phyloP scores from a whole-genome alignment of 768 basidiomycete genomes.

The Phlebiopsis flavidoalba region DNA sequence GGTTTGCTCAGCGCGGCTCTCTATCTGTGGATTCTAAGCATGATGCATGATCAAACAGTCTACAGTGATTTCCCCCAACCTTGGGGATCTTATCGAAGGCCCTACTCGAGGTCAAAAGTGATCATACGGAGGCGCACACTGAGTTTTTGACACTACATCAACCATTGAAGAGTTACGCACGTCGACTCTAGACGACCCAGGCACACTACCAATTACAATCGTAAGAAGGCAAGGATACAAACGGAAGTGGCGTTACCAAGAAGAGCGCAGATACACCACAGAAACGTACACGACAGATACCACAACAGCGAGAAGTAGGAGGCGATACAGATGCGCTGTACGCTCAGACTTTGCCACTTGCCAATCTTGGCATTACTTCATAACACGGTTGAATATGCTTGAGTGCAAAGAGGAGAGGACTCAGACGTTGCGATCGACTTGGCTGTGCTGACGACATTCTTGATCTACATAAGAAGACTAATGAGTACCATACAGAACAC shows the following conservation, averaged over 20 bases:
- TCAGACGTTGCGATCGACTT: not conserved
- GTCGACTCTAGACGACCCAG: too few species aligned
- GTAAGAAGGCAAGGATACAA: not conserved
- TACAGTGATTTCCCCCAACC: too few species aligned
- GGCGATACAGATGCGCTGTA: not conserved
- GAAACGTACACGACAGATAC: not conserved
- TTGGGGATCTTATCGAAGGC: too few species aligned
- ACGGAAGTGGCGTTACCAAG: not conserved
- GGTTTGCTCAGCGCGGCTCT: too few species aligned
- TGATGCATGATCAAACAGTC: too few species aligned
- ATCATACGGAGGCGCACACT: too few species aligned
- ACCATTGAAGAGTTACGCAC: too few species aligned
- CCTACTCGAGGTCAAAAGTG: too few species aligned
- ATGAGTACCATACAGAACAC: not conserved
- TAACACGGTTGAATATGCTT: not conserved
- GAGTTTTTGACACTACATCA: too few species aligned
- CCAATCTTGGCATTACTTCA: conserved; percentile 6
- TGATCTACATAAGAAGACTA: not conserved
- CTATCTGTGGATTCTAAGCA: too few species aligned
- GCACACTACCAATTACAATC: not conserved
- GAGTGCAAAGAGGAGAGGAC: not conserved
- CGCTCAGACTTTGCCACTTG: not conserved
- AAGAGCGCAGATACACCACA: not conserved
- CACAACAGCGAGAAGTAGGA: not conserved
- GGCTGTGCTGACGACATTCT: conserved; percentile 5